Conservation (phyloP, 495 filamentous ascomycete species). For the Xylaria sp. region DNA sequence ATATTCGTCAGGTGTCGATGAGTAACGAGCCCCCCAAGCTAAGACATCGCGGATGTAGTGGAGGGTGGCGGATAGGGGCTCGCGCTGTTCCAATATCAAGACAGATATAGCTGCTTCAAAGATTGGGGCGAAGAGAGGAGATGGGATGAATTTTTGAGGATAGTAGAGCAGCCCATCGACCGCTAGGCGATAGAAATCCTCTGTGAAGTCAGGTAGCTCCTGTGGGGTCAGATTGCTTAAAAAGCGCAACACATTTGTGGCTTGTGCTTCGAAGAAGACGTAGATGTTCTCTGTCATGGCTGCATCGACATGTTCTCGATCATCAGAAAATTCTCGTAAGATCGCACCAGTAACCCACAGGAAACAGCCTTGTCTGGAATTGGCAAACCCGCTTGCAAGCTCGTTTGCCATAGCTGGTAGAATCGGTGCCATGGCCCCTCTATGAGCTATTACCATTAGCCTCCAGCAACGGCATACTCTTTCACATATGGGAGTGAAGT, state of each 20-base stretch:
- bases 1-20: conserved; percentile 75
- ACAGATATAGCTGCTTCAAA: conserved; percentile 86
- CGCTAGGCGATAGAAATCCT: conserved; percentile 96
- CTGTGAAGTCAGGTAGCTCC: conserved; percentile 95
- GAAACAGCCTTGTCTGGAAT: conserved; percentile 92
- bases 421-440: conserved; percentile 84
- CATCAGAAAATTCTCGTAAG: conserved; percentile 91
- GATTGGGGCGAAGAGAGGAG: conserved; percentile 77
- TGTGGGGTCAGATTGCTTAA: conserved; percentile 86
- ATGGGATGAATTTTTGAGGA: conserved; percentile 78
- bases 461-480: conserved; percentile 93
- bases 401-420: conserved; percentile 86
- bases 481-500: conserved; percentile 87
- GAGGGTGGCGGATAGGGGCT: conserved; percentile 87
- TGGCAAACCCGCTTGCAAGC: conserved; percentile 81
- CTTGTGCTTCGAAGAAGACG: conserved; percentile 92
- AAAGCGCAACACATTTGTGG: conserved; percentile 82
- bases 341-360: conserved; percentile 96
- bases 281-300: conserved; percentile 89
- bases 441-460: conserved; percentile 93
- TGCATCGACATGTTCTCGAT: conserved; percentile 80
- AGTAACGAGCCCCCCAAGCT: conserved; percentile 75
- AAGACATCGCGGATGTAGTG: conserved; percentile 95
- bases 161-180: conserved; percentile 92
- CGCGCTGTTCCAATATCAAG: conserved; percentile 84